Base-by-base conservation (phyloP, 2,329 filamentous ascomycete genomes). In the Penicillium sp. region DNA sequence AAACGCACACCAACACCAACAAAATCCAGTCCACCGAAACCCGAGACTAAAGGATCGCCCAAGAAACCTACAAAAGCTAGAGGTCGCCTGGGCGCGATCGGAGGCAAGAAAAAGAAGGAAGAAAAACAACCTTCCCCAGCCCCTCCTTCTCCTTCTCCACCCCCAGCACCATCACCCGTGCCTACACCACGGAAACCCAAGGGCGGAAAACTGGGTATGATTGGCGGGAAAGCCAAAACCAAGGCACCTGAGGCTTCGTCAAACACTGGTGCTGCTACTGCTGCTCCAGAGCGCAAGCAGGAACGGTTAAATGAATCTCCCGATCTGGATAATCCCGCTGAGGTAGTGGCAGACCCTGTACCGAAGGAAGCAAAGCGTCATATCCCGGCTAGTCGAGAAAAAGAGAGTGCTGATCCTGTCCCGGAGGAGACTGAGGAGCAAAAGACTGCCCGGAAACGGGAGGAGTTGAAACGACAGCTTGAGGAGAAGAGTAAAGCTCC, bases 381-480 rank as follows among this genome's bases (percentile, higher is more conserved):
- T 2, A 19, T 16, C 4, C 27, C 29, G 9, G 26, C 37, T 14
- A 31, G 8, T 44, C 24, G 16, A 37, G 49, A 44, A 4, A 31
- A 43, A 42, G 42, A 47, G 19, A 49, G 33, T 19, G 35, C 35
- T 9, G 16, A 39, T 6, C n/a, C 33, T 42, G 21, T 16, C 8
- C 9, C 35, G 6, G 37, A 27, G 37, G 49, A 64, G 55, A 79
- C 80, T 2, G 79, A 79, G 10, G 75, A 82, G 58, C 79, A 86
- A 55, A 79, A 78, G 53, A 84, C 84, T 3, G 75, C 84, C 59
- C 75, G 79, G 53, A 85, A 81, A 62, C 75, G 85, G 13, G 77
- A 81, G 49, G 82, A 84, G 65, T 67, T 88, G 58, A 87, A 85
- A 66, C 75, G 80, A 19, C 74, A 81, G 43, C 65, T 85, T 16